Conservation (phyloP, 1,139 yeast species). For the Insectozyma bohioensis region DNA sequence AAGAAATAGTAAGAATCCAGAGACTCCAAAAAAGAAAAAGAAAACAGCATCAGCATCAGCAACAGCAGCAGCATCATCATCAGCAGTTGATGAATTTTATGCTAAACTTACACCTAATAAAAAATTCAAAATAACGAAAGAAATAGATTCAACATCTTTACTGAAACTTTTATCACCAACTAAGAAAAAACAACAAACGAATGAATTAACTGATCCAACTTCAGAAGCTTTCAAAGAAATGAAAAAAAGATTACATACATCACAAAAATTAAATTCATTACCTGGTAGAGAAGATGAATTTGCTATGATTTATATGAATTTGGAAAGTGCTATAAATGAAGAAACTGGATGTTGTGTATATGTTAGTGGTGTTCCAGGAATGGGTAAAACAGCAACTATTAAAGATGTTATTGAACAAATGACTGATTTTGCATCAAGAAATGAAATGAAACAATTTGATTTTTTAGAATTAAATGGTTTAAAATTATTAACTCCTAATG, state of each 20-base stretch:
- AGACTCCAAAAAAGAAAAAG: slow-evolving; percentile 6
- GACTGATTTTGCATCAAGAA: slow-evolving; percentile 41
- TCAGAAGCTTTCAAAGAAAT: slow-evolving; percentile 53
- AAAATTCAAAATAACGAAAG: slow-evolving; percentile 13
- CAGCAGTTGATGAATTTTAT: slow-evolving; percentile 11
- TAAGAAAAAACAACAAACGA: slow-evolving; percentile 19
- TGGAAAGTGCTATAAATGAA: slow-evolving; percentile 75
- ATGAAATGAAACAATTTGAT: slow-evolving; percentile 58
- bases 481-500: slow-evolving; percentile 76
- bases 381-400: slow-evolving; percentile 94
- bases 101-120: slow-evolving; percentile 14
- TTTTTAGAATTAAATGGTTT: slow-evolving; percentile 89
- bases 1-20: slow-evolving; percentile 5
- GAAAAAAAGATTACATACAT: slow-evolving; percentile 61
- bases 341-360: slow-evolving; percentile 83
- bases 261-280: slow-evolving; percentile 59
- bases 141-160: slow-evolving; percentile 17
- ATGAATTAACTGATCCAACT: slow-evolving; percentile 29
- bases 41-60: too few species aligned
- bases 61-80: slow-evolving; percentile 2
- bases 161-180: slow-evolving; percentile 29
- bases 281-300: slow-evolving; percentile 93
- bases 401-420: slow-evolving; percentile 79
- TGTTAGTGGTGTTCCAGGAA: slow-evolving; percentile 97
- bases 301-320: slow-evolving; percentile 63